Percentiles rank a stretch among this genome's conserved stretches.
Evolutionary conservation across 2,329 filamentous ascomycete species (phyloP).

Genomic region (Curvularia lunata): DNA sequence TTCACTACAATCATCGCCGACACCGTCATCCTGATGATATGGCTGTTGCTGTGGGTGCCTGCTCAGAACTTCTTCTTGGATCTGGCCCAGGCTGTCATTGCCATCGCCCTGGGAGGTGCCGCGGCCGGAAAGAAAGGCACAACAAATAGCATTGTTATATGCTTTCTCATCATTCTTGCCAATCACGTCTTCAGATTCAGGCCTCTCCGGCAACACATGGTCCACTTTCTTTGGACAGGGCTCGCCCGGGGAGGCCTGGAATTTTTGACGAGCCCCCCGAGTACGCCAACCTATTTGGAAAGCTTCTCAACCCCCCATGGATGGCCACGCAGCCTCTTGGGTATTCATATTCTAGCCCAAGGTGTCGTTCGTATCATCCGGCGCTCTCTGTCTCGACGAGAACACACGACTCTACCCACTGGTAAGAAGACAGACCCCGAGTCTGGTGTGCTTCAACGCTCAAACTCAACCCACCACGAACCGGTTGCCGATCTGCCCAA

Average conservation of each 20-base stretch:
- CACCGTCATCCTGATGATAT: slow-evolving; percentile 79
- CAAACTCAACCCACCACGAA: slow-evolving; percentile 43
- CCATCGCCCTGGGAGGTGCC: slow-evolving; percentile 85
- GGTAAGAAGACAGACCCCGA: slow-evolving; percentile 64
- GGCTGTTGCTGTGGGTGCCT: slow-evolving; percentile 86
- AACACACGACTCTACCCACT: slow-evolving; percentile 43
- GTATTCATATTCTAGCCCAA: slow-evolving; percentile 77
- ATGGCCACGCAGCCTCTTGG: slow-evolving; percentile 72
- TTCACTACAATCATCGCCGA: slow-evolving; percentile 86
- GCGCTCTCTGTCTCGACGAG: slow-evolving; percentile 49
- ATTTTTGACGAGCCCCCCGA: slow-evolving; percentile 49
- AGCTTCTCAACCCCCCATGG: slow-evolving; percentile 59
- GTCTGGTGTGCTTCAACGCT: slow-evolving; percentile 54
- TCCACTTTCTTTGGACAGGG: slow-evolving; percentile 49
- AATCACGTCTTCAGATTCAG: slow-evolving; percentile 62
- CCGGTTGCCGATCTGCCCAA: slow-evolving; percentile 59
- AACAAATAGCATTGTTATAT: slow-evolving; percentile 74
- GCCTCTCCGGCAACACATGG: slow-evolving; percentile 52
- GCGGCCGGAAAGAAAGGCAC: slow-evolving; percentile 71
- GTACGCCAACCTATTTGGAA: slow-evolving; percentile 44
- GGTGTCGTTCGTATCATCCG: slow-evolving; percentile 74
- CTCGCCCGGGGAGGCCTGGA: slow-evolving; percentile 51
- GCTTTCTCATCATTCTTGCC: slow-evolving; percentile 68
- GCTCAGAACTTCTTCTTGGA: slow-evolving; percentile 88
- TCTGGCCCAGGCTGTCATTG: slow-evolving; percentile 90